phyloP scores from a whole-genome alignment of 805 yeast species.

The Candida pini region DNA sequence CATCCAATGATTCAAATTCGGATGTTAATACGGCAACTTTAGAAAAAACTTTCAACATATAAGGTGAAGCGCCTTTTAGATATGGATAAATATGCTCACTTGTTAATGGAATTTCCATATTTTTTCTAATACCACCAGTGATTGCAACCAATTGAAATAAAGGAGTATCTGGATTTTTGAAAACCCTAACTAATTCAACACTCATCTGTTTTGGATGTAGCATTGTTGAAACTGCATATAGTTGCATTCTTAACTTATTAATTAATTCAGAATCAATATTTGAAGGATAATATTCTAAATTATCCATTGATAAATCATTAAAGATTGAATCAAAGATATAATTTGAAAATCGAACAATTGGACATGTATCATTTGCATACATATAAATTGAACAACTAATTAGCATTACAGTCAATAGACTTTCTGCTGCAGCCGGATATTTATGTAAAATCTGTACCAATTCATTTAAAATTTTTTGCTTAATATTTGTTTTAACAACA shows the following conservation, averaged over 20 bases:
- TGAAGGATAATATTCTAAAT: constrained; percentile 18
- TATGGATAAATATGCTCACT: constrained; percentile 12
- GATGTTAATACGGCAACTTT: constrained; percentile 6
- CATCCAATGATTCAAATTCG: constrained; percentile 1
- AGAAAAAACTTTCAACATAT: constrained; percentile 12
- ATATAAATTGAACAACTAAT: constrained; percentile 28
- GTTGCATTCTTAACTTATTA: constrained; percentile 19
- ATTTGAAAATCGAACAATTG: constrained; percentile 25
- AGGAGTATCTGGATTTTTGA: constrained; percentile 12
- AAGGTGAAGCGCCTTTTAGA: constrained; percentile 17
- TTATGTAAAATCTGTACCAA: constrained; percentile 17
- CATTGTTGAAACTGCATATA: constrained; percentile 22
- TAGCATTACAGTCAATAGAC: constrained; percentile 27
- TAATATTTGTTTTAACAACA: constrained; percentile 13
- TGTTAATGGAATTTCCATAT: constrained; percentile 18
- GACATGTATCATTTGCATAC: constrained; percentile 20
- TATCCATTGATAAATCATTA: constrained; percentile 25
- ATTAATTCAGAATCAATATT: constrained; percentile 13
- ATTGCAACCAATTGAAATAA: constrained; percentile 12
- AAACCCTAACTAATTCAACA: constrained; percentile 9
- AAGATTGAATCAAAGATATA: constrained; percentile 19
- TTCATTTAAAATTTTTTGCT: constrained; percentile 24
- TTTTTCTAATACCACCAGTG: constrained; percentile 22
- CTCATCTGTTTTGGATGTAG: constrained; percentile 14
- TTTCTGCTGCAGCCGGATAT: constrained; percentile 23